phyloP scores from a whole-genome alignment of 192 early-diverging fungal species.

The Entomortierella chlamydospora region DNA sequence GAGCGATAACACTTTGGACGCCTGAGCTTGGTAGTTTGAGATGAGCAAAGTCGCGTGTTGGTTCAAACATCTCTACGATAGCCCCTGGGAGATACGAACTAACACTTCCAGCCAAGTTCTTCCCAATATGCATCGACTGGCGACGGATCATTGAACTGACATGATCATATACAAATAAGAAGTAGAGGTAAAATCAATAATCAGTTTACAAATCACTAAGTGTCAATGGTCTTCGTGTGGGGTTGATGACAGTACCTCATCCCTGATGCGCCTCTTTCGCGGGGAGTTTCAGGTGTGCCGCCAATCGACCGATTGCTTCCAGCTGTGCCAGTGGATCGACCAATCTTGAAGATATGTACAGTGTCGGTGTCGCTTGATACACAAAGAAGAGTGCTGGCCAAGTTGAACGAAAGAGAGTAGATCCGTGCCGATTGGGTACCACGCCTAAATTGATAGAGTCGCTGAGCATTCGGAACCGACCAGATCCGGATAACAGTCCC shows the following conservation, averaged over 20 bases:
- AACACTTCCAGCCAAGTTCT: slow-evolving; percentile 81
- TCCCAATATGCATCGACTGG: slow-evolving; percentile 68
- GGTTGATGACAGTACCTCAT: no score
- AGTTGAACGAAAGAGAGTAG: slow-evolving; percentile 91
- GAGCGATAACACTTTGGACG: slow-evolving; percentile 79
- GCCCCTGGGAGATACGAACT: slow-evolving; percentile 89
- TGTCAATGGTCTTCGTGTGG: no score
- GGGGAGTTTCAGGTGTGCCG: no score
- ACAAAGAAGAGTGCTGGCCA: slow-evolving; percentile 74
- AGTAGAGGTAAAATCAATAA: no score
- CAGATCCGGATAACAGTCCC: slow-evolving; percentile 98
- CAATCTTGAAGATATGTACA: slow-evolving; percentile 90
- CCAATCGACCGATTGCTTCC: no score
- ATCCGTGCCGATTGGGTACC: slow-evolving; percentile 94
- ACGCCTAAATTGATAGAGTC: slow-evolving; percentile 93
- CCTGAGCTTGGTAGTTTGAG: slow-evolving; percentile 86
- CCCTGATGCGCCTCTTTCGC: no score
- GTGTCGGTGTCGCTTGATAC: slow-evolving; percentile 95
- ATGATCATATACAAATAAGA: no score
- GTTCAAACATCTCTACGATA: slow-evolving; percentile 95
- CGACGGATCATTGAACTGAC: slow-evolving; percentile 66
- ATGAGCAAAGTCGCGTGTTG: slow-evolving; percentile 93
- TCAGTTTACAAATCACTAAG: no score
- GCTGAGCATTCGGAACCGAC: slow-evolving; percentile 84
- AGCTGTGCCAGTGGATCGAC: no score